These are phyloP conservation scores for Saxispiralis lemnorum DNA, from an alignment of 495 filamentous ascomycete genomes.

Conservation along the genomic window DNA sequence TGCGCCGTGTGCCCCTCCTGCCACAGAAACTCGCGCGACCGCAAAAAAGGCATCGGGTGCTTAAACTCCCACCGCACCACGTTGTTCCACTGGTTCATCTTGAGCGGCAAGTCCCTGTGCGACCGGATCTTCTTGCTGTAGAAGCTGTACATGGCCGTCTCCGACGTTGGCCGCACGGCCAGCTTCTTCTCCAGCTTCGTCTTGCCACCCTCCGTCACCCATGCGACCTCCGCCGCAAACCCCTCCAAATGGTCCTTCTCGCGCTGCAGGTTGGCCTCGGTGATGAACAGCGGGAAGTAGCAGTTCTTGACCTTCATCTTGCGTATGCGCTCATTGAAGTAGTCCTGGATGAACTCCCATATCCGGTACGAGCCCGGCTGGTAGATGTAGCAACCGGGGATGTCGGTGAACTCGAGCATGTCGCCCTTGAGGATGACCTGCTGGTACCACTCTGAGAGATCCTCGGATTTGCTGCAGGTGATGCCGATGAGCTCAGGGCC, in stretches of 20 bases:
- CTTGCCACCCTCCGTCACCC: constrained; percentile 89
- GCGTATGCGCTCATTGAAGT: constrained; percentile 77
- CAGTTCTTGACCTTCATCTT: constrained; percentile 81
- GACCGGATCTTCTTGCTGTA: constrained; percentile 92
- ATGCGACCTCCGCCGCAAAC: constrained; percentile 92
- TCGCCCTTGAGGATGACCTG: constrained; percentile 89
- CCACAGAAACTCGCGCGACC: constrained; percentile 91
- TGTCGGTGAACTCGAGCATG: constrained; percentile 86
- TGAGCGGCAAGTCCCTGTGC: constrained; percentile 82
- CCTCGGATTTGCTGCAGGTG: constrained; percentile 60
- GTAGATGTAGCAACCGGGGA: constrained; percentile 89
- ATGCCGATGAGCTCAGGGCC: constrained; percentile 66
- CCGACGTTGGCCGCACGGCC: constrained; percentile 87
- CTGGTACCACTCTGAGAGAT: constrained; percentile 89
- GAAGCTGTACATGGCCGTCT: constrained; percentile 89
- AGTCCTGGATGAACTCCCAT: constrained; percentile 81
- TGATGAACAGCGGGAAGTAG: constrained; percentile 90
- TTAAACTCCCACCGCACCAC: constrained; percentile 98
- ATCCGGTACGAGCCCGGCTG: constrained; percentile 64
- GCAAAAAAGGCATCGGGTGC: constrained; percentile 84
- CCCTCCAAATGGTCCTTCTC: constrained; percentile 97
- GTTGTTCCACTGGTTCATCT: constrained; percentile 94
- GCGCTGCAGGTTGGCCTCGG: constrained; percentile 69
- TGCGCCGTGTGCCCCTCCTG: constrained; percentile 97
- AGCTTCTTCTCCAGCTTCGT: constrained; percentile 86